Evolutionary conservation across 345 rosid species (phyloP), one percentile per base, ranked within the genome.

Genomic region (Eucalyptus sp.): DNA sequence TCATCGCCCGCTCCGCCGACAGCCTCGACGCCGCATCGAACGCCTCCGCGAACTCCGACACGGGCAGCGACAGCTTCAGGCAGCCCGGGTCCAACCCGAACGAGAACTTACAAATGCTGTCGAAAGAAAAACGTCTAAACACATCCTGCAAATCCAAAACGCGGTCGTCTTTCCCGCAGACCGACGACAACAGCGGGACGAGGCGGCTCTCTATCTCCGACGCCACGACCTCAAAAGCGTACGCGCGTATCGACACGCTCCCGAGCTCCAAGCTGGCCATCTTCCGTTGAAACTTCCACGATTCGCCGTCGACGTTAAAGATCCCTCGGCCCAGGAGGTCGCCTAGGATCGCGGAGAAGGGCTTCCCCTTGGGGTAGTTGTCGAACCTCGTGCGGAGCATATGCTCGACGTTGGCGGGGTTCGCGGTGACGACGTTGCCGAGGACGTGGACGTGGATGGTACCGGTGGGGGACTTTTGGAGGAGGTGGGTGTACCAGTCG

Each of bases 321-420:
- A 96, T 96, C 25, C 98, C 98, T 10, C 86, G 43, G 10, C 98
- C 97, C 31, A 96, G 93, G 41, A 96, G 93, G 89, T 96, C 97
- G 13, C 96, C 96, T 12, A 96, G 90, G 87, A 95, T 89, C 10
- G 91, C 86, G 1, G 96, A 93, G 92, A 95, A 94, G 4, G 91
- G 92, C 86, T 95, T 94, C 15, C 98, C 98, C 90, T 95, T 96
- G 5, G 97, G 98, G 91, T 94, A 96, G 89, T 95, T 96, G 41
- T 91, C 89, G 91, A 96, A 96, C 49, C 88, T 92, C n/a, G 94
- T 92, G 87, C 90, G 92, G 91, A 96, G 98, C 54, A 96, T 93
- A 92, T 96, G 90, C 79, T 96, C 93, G 2, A 96, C 94, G 89
- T 93, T 95, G 62, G 88, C 90, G 24, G 93, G 96, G 86, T 95